Percentiles rank a stretch among this genome's conserved stretches.
These are phyloP conservation scores for Tilletia caries DNA, from an alignment of 1,284 basidiomycete species.

Conservation along the genomic window DNA sequence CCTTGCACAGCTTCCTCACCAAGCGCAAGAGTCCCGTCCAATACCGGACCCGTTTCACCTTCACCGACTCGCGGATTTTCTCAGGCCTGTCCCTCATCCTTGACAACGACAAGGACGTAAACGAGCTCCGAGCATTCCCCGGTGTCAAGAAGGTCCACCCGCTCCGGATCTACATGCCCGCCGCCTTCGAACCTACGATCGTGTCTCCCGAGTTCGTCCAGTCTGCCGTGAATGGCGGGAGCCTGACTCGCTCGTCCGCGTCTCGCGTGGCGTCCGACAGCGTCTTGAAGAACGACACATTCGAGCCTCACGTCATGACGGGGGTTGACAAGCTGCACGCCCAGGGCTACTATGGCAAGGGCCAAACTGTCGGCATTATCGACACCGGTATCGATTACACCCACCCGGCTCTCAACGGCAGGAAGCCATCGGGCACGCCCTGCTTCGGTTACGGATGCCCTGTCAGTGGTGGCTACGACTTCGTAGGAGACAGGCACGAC, in stretches of 20 bases:
- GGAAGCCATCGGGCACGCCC: conserved; percentile 32
- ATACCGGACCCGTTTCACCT: conserved; percentile 34
- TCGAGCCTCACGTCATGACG: conserved; percentile 39
- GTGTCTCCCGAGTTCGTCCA: conserved; percentile 32
- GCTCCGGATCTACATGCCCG: conserved; percentile 28
- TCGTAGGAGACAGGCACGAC: conserved; percentile 53
- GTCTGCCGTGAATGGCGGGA: conserved; percentile 21
- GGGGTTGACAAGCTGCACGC: conserved; percentile 61
- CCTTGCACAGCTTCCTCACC: conserved; percentile 29
- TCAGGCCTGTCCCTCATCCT: conserved; percentile 34
- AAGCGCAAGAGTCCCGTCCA: conserved; percentile 24
- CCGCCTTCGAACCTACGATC: conserved; percentile 29
- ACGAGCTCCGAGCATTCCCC: conserved; percentile 27
- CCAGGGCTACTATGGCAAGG: conserved; percentile 59
- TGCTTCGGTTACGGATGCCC: conserved; percentile 38
- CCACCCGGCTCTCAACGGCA: conserved; percentile 63
- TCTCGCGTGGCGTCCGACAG: conserved; percentile 11
- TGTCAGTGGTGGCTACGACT: conserved; percentile 32
- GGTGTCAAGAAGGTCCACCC: conserved; percentile 31
- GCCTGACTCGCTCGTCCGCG: conserved; percentile 11
- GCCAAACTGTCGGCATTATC: conserved; percentile 61
- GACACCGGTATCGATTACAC: conserved; percentile 62
- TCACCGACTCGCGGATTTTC: conserved; percentile 32
- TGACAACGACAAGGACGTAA: conserved; percentile 31
- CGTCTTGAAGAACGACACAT: conserved; percentile 26